Evolutionary conservation across 305 asterid species (phyloP).

Genomic region (Plantago rigida): DNA sequence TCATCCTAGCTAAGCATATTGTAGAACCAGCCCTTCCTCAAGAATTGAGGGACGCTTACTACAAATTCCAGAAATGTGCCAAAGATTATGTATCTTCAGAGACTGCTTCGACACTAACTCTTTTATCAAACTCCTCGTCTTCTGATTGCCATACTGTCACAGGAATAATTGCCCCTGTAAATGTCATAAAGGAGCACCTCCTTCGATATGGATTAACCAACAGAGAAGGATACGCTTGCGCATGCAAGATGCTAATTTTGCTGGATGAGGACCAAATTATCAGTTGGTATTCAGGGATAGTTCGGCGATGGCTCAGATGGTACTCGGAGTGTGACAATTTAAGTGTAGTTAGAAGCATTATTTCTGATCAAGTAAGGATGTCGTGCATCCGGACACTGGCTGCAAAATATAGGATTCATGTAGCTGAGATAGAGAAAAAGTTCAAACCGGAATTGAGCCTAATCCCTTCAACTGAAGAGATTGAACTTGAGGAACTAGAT

Average conservation of each 20-base stretch:
- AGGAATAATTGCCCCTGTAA: constrained; percentile 48
- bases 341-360: constrained; percentile 47
- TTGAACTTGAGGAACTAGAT: constrained; percentile 51
- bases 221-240: constrained; percentile 47
- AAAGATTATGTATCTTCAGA: constrained; percentile 58
- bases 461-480: constrained; percentile 55
- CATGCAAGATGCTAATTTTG: constrained; percentile 50
- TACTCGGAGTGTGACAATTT: constrained; percentile 54
- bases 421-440: constrained; percentile 58
- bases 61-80: constrained; percentile 58
- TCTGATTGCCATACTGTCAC: constrained; percentile 29
- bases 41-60: constrained; percentile 57
- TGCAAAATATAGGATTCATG: constrained; percentile 61
- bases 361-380: constrained; percentile 57
- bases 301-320: constrained; percentile 72
- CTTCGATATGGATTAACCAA: constrained; percentile 61
- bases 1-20: constrained; percentile 45
- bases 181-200: constrained; percentile 48
- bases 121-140: constrained; percentile 40
- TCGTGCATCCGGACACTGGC: constrained; percentile 70
- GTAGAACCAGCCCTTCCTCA: constrained; percentile 78
- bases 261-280: constrained; percentile 56
- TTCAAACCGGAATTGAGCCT: constrained; percentile 54
- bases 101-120: constrained; percentile 64
- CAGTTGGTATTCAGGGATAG: constrained; percentile 70